Evolutionary conservation across 176 grass and related monocot genomes (phyloP).

Genomic region (Thinopyrum elongatum): DNA sequence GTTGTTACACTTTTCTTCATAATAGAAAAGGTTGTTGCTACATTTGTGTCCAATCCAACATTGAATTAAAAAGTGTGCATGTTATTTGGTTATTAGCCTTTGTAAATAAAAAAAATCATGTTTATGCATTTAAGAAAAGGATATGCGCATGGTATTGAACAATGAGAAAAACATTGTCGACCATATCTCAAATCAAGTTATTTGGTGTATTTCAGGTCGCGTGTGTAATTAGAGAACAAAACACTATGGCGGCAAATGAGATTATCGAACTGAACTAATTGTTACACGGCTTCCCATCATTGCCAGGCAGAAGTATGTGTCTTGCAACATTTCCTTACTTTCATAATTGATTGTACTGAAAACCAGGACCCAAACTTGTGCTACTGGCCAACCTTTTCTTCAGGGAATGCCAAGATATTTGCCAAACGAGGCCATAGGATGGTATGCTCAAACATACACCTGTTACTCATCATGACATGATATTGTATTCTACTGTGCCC

Average conservation of each 20-base stretch:
- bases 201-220: conserved; percentile 60
- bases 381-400: too few species aligned
- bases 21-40: neutral
- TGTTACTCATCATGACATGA: too few species aligned
- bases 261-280: conserved; percentile 50
- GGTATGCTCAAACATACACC: too few species aligned
- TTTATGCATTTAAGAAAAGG: neutral
- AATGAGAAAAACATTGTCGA: neutral
- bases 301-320: too few species aligned
- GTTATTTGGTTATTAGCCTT: neutral
- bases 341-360: too few species aligned
- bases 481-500: too few species aligned
- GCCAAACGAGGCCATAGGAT: too few species aligned
- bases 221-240: conserved; percentile 95
- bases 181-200: neutral
- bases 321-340: too few species aligned
- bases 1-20: neutral
- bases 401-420: too few species aligned
- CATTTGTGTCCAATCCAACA: neutral
- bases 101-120: too few species aligned
- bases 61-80: neutral
- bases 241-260: conserved; percentile 78
- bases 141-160: neutral
- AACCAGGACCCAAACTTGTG: too few species aligned
- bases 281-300: too few species aligned